Evolutionary conservation across 305 asterid species (phyloP).

Genomic region (Solanum hybrid): DNA sequence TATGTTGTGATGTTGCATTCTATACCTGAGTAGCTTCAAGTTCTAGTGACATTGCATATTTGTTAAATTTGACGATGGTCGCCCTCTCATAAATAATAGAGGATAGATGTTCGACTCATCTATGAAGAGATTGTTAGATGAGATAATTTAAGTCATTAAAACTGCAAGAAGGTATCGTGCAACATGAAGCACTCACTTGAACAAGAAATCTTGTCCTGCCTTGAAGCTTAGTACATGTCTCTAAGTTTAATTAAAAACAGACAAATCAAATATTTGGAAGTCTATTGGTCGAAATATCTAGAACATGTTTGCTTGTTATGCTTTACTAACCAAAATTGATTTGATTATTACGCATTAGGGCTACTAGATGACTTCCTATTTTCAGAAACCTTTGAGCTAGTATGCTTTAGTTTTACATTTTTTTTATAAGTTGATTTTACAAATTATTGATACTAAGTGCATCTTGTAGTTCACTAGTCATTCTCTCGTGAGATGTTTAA

Average conservation of each 20-base stretch:
- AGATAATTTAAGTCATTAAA: background rate
- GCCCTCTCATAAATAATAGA: too few species aligned
- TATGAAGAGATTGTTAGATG: background rate
- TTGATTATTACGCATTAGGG: background rate
- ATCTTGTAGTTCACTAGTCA: background rate
- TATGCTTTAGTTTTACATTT: background rate
- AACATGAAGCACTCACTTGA: background rate
- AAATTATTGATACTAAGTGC: background rate
- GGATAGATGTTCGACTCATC: background rate
- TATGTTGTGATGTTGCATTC: background rate
- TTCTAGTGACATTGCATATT: background rate
- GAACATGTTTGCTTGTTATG: background rate
- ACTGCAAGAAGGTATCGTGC: background rate
- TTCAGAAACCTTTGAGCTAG: background rate
- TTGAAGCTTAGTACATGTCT: background rate
- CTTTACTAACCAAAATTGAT: background rate
- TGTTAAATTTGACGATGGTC: too few species aligned
- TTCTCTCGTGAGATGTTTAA: background rate
- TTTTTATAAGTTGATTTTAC: background rate
- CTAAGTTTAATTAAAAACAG: background rate
- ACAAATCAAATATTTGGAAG: background rate
- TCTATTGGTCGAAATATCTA: background rate
- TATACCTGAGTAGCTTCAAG: background rate
- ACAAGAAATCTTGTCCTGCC: background rate
- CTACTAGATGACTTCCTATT: background rate